Evolutionary conservation across 1,284 basidiomycete species (phyloP), one percentile per base, ranked within the genome.

Genomic region (Melanopsichium pennsylvanicum): DNA sequence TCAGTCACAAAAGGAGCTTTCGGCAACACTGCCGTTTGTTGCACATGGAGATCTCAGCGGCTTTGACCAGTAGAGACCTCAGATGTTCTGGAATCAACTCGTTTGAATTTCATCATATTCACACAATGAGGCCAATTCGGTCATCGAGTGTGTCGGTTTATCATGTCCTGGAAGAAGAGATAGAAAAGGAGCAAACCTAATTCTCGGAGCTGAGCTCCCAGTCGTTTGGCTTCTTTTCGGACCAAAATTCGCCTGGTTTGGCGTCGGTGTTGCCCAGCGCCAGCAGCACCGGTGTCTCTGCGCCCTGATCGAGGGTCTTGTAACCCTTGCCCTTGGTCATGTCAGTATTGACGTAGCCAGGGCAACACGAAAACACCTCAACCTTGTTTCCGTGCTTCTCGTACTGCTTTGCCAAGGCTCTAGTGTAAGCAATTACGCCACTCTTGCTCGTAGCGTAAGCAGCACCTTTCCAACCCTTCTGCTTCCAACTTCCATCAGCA

Each of bases 281-380:
- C 4, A 79, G 57, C 22, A 67, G 47, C 16, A 79, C 79, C 12
- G 79, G 79, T n/a, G 79, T 81, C 42, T 60, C 49, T 13, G 78
- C 77, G 2, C 79, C 79, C 37, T 77, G 60, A 16, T 79, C 78
- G 27, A 73, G 52, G 21, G 76, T 75, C 38, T 68, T 61, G 29
- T 45, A 31, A 8, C 79, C 79, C 27, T 70, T 72, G 27, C 70
- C 70, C 40, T 66, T 70, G 49, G 74, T 66, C 69, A 79, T 76
- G 31, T 72, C 69, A 6, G 75, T 78, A 39, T 78, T 70, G 39
- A 79, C 76, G 42, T 69, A 80, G 18, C 77, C 76, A 8, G 79
- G 77, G 41, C 79, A 80, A 61, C 72, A 75, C 3, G 67, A 55
- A 19, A 78, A 68, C 39, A 79, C 66, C 19, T 55, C 36, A 2